Evolutionary conservation across 2,329 filamentous ascomycete species (phyloP).

Genomic region (Dactylella cylindrospora): DNA sequence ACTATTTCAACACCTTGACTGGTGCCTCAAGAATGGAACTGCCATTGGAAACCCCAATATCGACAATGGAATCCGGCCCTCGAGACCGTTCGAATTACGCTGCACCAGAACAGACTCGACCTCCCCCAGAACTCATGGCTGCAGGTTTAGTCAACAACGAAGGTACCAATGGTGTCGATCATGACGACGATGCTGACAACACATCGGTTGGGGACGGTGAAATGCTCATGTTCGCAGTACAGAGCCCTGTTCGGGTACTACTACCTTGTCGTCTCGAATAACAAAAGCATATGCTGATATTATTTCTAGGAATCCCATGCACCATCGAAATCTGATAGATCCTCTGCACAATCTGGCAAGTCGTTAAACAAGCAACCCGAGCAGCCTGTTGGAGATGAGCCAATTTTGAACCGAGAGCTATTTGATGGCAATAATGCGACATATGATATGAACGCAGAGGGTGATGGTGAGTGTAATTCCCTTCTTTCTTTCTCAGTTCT

Average conservation of each 20-base stretch:
- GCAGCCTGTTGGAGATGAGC: constrained; percentile 7
- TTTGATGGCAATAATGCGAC: constrained; percentile 22
- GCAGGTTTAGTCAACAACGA: constrained; percentile 74
- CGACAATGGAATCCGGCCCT: constrained; percentile 77
- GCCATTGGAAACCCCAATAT: constrained; percentile 84
- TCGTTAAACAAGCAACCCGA: constrained; percentile 1
- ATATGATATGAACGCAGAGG: constrained; percentile 30
- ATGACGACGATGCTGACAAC: constrained; percentile 79
- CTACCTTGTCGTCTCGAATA: constrained; percentile 72
- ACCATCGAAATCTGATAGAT: constrained; percentile 13
- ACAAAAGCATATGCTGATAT: constrained; percentile 70
- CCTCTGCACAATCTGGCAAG: constrained; percentile 21
- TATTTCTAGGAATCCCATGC: constrained; percentile 22
- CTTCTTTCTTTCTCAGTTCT: background rate
- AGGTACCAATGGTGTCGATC: constrained; percentile 45
- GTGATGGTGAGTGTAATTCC: constrained; percentile 31
- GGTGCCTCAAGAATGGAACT: constrained; percentile 93
- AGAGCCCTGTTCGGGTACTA: constrained; percentile 45
- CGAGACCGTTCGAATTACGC: constrained; percentile 84
- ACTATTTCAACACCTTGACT: constrained; percentile 98
- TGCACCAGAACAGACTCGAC: constrained; percentile 84
- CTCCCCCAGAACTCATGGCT: constrained; percentile 87
- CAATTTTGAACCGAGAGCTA: constrained; percentile 26
- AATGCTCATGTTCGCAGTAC: constrained; percentile 47
- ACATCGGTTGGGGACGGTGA: constrained; percentile 64